A percentile compares a stretch with the other conserved stretches of the same genome.
Evolutionary conservation across 495 filamentous ascomycete species (phyloP).

Genomic region (Penicillium paxilli): DNA sequence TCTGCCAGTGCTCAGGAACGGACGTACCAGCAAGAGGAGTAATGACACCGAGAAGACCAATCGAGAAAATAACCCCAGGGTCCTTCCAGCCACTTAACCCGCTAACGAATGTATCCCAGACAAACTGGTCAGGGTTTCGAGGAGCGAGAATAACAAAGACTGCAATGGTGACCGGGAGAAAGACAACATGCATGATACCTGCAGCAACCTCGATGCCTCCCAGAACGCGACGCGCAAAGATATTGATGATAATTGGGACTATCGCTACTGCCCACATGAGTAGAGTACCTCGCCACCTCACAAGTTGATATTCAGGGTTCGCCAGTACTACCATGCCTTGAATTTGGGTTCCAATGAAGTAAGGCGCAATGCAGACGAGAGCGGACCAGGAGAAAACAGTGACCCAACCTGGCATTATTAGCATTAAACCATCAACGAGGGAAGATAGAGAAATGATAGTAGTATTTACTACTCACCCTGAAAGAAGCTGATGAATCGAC

Average conservation of each 20-base stretch:
- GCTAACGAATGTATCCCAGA: slow-evolving; percentile 46
- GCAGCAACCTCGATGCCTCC: slow-evolving; percentile 47
- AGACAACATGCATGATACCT: slow-evolving; percentile 49
- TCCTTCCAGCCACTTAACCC: slow-evolving; percentile 45
- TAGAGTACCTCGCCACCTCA: slow-evolving; percentile 50
- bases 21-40: slow-evolving; percentile 28
- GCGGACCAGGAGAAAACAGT: slow-evolving; percentile 44
- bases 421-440: not conserved
- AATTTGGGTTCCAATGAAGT: slow-evolving; percentile 50
- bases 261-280: slow-evolving; percentile 46
- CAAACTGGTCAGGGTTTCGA: slow-evolving; percentile 41
- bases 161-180: slow-evolving; percentile 46
- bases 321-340: slow-evolving; percentile 47
- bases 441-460: slow-evolving; percentile 18
- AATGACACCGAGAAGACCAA: slow-evolving; percentile 37
- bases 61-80: slow-evolving; percentile 39
- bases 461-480: slow-evolving; percentile 35
- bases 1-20: not conserved
- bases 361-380: slow-evolving; percentile 46
- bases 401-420: slow-evolving; percentile 22
- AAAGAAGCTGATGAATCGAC: slow-evolving; percentile 44
- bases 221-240: slow-evolving; percentile 43
- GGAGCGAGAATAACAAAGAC: slow-evolving; percentile 45
- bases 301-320: slow-evolving; percentile 37
- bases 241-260: slow-evolving; percentile 42